A percentile compares a stretch with the other conserved stretches of the same genome.
Conservation (phyloP, 2,329 filamentous ascomycete species). For the Hymenoscyphus infarciens region DNA sequence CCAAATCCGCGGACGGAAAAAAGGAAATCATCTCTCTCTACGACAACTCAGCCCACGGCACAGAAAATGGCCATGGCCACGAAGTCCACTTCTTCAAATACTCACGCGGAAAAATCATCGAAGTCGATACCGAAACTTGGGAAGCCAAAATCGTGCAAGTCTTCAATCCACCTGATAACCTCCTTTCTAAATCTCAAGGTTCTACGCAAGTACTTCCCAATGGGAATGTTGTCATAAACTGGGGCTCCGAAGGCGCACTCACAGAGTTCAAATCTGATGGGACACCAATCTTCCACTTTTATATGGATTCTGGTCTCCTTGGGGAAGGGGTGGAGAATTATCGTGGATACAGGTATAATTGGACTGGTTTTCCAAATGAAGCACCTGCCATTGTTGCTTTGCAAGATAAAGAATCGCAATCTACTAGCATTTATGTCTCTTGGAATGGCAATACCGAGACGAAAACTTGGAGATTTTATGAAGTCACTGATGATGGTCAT, state of each 20-base stretch:
- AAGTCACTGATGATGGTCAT: conserved; percentile 35
- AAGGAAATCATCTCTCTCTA: conserved; percentile 25
- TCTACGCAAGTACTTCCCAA: conserved; percentile 26
- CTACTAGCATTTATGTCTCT: conserved; percentile 46
- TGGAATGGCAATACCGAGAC: conserved; percentile 52
- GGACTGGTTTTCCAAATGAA: conserved; percentile 38
- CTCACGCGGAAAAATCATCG: conserved; percentile 27
- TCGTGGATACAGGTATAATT: conserved; percentile 39
- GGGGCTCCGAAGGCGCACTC: conserved; percentile 25
- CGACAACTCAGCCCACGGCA: conserved; percentile 22
- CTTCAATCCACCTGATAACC: conserved; percentile 22
- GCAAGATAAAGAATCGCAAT: conserved; percentile 26
- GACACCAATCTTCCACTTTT: conserved; percentile 38
- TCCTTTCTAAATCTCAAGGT: conserved; percentile 27
- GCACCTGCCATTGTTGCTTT: conserved; percentile 39
- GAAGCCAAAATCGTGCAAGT: conserved; percentile 20
- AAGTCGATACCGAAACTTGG: conserved; percentile 23
- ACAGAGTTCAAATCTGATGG: conserved; percentile 33
- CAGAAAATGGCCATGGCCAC: conserved; percentile 11
- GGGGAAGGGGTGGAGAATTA: conserved; percentile 37
- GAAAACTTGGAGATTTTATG: conserved; percentile 45
- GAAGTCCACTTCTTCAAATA: conserved; percentile 11
- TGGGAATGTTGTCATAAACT: conserved; percentile 28
- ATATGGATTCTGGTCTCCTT: conserved; percentile 36
- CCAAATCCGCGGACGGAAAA: conserved; percentile 12